phyloP scores from a whole-genome alignment of 176 grass and related monocot species.

The Phoenix dactylifera region DNA sequence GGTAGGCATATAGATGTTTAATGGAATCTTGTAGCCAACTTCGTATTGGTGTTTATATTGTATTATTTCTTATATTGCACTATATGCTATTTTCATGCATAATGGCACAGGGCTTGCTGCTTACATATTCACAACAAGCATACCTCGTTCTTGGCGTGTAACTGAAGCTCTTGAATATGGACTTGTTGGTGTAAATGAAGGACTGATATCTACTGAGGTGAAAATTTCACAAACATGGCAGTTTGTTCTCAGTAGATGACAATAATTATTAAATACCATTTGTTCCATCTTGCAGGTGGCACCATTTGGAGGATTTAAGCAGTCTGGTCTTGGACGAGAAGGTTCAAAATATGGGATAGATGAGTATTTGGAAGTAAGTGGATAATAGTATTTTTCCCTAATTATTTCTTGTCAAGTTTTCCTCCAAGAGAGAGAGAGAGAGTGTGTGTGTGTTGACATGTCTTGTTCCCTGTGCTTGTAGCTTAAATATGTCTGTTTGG shows the following conservation, averaged over 20 bases:
- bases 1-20: too few species aligned
- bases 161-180: conserved; percentile 93
- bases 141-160: conserved; percentile 81
- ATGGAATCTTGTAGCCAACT: too few species aligned
- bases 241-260: too few species aligned
- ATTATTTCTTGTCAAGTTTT: not conserved
- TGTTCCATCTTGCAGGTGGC: conserved; percentile 46
- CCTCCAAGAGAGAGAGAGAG: not conserved
- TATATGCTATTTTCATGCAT: not conserved
- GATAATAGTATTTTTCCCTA: not conserved
- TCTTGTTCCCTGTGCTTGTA: conserved; percentile 24
- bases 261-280: too few species aligned
- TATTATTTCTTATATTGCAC: too few species aligned
- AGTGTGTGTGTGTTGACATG: not conserved
- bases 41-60: too few species aligned
- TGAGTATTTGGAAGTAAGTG: conserved; percentile 76
- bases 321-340: conserved; percentile 87
- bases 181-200: conserved; percentile 90
- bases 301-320: conserved; percentile 85
- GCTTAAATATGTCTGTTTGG: conserved; percentile 97
- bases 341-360: conserved; percentile 92
- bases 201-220: conserved; percentile 87
- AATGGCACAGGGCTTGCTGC: conserved; percentile 61
- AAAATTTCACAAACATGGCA: not conserved
- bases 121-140: conserved; percentile 93